phyloP scores from a whole-genome alignment of 2,329 filamentous ascomycete species.

The Xylariaceae sp. region DNA sequence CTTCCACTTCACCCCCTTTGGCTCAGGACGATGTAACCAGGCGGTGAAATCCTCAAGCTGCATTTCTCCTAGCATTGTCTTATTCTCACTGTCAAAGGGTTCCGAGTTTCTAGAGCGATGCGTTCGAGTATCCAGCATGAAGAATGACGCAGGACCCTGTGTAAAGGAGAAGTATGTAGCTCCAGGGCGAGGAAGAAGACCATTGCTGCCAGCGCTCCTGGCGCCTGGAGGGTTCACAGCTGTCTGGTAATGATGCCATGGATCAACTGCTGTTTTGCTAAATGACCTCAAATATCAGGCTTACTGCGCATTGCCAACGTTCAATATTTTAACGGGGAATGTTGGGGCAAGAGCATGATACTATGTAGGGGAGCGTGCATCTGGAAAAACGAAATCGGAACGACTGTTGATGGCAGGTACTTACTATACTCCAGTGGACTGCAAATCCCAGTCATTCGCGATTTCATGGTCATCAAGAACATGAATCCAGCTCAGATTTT shows the following conservation, averaged over 20 bases:
- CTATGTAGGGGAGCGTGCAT: background rate
- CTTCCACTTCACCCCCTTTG: slow-evolving; percentile 83
- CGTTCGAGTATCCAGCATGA: slow-evolving; percentile 86
- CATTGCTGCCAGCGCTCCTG: slow-evolving; percentile 42
- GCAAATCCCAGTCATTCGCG: slow-evolving; percentile 83
- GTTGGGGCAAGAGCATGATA: background rate
- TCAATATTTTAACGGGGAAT: background rate
- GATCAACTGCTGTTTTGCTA: slow-evolving; percentile 64
- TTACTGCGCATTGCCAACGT: background rate
- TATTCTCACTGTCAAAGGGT: slow-evolving; percentile 56
- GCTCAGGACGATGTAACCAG: slow-evolving; percentile 69
- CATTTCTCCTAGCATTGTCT: slow-evolving; percentile 79
- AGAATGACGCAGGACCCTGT: slow-evolving; percentile 88
- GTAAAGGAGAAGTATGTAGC: slow-evolving; percentile 85
- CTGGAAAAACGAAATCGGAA: background rate
- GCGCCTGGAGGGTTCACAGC: slow-evolving; percentile 73
- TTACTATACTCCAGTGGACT: slow-evolving; percentile 70
- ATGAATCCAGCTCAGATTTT: slow-evolving; percentile 93
- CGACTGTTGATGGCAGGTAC: background rate
- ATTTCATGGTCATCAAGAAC: slow-evolving; percentile 97
- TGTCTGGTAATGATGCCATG: slow-evolving; percentile 82
- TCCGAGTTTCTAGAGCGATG: slow-evolving; percentile 68
- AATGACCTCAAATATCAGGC: background rate
- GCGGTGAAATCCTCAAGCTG: slow-evolving; percentile 75
- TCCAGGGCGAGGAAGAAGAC: slow-evolving; percentile 37